phyloP scores from a whole-genome alignment of 2,329 filamentous ascomycete species.

The Cercospora brassicicola region DNA sequence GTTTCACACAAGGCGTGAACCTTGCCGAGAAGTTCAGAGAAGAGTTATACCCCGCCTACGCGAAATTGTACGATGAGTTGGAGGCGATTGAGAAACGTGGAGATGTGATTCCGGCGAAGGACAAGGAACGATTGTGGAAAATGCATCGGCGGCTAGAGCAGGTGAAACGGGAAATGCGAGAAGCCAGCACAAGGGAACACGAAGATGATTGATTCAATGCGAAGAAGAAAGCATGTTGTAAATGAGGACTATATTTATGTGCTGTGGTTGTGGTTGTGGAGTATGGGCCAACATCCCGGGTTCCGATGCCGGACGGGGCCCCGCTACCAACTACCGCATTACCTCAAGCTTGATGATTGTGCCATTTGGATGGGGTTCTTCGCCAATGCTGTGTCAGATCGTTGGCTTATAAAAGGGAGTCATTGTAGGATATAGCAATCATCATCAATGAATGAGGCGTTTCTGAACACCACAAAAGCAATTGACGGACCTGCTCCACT shows the following conservation, averaged over 20 bases:
- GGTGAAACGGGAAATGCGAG: conserved; percentile 59
- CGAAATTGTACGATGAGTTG: conserved; percentile 54
- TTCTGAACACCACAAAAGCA: background rate
- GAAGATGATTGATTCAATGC: conserved; percentile 9
- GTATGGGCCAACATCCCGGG: background rate
- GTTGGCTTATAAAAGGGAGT: background rate
- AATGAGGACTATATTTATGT: background rate
- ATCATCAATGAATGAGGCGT: background rate
- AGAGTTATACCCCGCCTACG: conserved; percentile 59
- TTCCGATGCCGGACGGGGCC: conserved; percentile 12
- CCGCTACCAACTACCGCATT: background rate
- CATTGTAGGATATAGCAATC: background rate
- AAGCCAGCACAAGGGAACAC: conserved; percentile 36
- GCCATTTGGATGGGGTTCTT: background rate
- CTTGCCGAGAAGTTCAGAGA: conserved; percentile 55
- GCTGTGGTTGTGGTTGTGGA: background rate
- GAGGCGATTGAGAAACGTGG: conserved; percentile 39
- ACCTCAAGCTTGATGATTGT: conserved; percentile 6
- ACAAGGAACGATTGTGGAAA: conserved; percentile 55
- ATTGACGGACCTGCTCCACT: background rate
- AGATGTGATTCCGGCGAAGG: conserved; percentile 39
- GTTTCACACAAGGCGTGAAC: conserved; percentile 45
- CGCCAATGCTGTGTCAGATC: background rate
- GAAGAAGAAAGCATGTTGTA: background rate
- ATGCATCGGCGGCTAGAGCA: conserved; percentile 56